A percentile compares a stretch with the other conserved stretches of the same genome.
These are phyloP conservation scores for Lipomyces yamadae DNA, from an alignment of 805 yeast species.

Conservation along the genomic window DNA sequence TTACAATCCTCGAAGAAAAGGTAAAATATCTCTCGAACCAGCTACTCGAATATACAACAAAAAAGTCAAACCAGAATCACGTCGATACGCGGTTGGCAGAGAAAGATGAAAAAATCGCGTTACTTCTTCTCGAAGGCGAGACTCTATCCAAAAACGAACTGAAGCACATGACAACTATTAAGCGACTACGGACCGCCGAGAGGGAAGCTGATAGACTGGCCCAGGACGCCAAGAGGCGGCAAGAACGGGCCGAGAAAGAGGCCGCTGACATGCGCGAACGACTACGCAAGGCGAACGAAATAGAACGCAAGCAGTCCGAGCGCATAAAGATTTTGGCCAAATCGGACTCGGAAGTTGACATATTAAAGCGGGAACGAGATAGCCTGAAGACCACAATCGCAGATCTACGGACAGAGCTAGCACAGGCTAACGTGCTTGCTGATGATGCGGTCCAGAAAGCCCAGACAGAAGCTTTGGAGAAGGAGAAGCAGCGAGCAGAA, in stretches of 20 bases:
- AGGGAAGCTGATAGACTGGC: constrained; percentile 47
- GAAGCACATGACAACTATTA: constrained; percentile 66
- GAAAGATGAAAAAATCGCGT: constrained; percentile 66
- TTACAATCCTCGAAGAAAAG: constrained; percentile 41
- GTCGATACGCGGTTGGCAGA: constrained; percentile 43
- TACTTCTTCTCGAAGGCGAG: constrained; percentile 76
- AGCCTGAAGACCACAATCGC: constrained; percentile 25
- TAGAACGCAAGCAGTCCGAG: constrained; percentile 40
- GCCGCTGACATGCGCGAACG: constrained; percentile 48
- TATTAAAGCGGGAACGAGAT: constrained; percentile 37
- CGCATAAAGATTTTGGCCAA: constrained; percentile 38
- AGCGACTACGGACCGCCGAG: constrained; percentile 59
- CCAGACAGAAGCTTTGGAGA: constrained; percentile 42
- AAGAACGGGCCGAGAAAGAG: constrained; percentile 48
- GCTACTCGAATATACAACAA: constrained; percentile 30
- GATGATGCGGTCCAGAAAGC: constrained; percentile 40
- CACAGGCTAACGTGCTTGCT: constrained; percentile 40
- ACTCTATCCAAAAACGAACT: constrained; percentile 72
- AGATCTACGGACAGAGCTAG: constrained; percentile 42
- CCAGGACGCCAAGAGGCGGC: constrained; percentile 42
- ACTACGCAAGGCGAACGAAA: constrained; percentile 34
- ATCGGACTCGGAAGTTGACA: constrained; percentile 35
- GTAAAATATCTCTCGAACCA: constrained; percentile 44
- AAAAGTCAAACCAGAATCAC: constrained; percentile 19
- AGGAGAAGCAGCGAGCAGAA: constrained; percentile 41